Conservation (phyloP, 2,329 filamentous ascomycete species). For the Colletotrichum zoysiae region DNA sequence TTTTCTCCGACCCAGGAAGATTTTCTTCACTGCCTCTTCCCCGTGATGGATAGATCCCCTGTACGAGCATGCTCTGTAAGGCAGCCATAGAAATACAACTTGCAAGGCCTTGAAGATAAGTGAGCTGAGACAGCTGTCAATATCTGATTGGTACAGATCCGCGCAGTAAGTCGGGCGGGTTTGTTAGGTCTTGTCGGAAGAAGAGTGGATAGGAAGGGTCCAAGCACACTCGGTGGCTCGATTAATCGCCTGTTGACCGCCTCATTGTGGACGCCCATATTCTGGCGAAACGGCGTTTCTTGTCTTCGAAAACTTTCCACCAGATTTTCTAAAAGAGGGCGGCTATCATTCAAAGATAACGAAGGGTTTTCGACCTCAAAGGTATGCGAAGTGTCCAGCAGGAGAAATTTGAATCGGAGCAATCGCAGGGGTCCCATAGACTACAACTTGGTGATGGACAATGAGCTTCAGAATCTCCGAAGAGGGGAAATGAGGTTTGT, state of each 20-base stretch:
- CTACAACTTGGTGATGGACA: neutral
- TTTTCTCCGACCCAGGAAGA: neutral
- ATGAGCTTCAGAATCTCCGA: too few relatives aligned
- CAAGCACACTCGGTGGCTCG: neutral
- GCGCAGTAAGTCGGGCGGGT: neutral
- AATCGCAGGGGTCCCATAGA: neutral
- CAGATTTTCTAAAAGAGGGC: neutral
- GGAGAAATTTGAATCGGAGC: too few relatives aligned
- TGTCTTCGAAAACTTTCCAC: too few relatives aligned
- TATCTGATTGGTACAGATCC: neutral
- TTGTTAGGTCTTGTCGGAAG: neutral
- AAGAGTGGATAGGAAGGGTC: neutral
- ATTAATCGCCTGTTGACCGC: neutral
- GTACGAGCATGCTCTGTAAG: neutral
- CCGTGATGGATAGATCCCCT: neutral
- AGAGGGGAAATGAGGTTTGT: too few relatives aligned
- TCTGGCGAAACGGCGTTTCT: neutral
- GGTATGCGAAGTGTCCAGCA: too few relatives aligned
- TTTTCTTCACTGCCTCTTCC: too few relatives aligned
- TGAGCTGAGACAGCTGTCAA: neutral
- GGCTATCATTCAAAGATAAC: neutral
- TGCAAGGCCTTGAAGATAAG: neutral
- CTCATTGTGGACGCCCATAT: neutral
- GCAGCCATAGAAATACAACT: neutral
- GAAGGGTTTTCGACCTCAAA: too few relatives aligned